Base-by-base conservation (phyloP, 2,329 filamentous ascomycete genomes). In the Seiridium cupressi region DNA sequence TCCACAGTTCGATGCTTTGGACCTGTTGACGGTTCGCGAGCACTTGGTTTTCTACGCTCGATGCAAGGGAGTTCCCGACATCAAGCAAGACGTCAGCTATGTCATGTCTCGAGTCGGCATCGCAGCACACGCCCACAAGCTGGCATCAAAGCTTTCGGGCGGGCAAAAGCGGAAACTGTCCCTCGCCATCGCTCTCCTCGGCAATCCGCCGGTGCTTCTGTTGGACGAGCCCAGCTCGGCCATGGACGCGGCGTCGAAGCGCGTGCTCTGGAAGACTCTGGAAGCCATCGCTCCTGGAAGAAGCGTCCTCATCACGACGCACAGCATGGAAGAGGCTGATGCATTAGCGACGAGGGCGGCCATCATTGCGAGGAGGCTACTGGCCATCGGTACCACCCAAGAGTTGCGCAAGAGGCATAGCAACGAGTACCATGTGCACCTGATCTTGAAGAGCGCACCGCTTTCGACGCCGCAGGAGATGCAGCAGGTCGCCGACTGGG, bases 291-390 rank as follows among this genome's bases (percentile, higher is more conserved):
- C 86, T 0, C 83, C 86, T 0, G 89, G 89, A 0, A 82, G 90
- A 38, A 86, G 85, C 1, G 78, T 93, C 0, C 77, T 93, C 0
- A 80, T 93, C 44, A 93, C 90, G 0, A 93, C 90, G 0, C 90
- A 93, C 70, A 88, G 83, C 9, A 93, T 93, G 89, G 90, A 93
- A 70, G 91, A 93, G 72, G 90, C 90, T 1, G 89, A 92, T 65
- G 89, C 89, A 1, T 78, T 93, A 3, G 89, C 90, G 0, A 86
- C 84, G 31, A 79, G 88, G 5, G 89, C 87, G 0, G 89, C 87
- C 7, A 91, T 92, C 60, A 48, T 70, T 9, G 65, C 68, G 2
- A 51, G 57, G 34, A 54, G 63, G 8, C 60, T 70, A 38, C 63
- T 70, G 13, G 68, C 69, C 18, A 63, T 70, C 32, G 68, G 69